Conservation (phyloP, 108 stramenopile species). For the Chaetoceros tenuissimus region DNA sequence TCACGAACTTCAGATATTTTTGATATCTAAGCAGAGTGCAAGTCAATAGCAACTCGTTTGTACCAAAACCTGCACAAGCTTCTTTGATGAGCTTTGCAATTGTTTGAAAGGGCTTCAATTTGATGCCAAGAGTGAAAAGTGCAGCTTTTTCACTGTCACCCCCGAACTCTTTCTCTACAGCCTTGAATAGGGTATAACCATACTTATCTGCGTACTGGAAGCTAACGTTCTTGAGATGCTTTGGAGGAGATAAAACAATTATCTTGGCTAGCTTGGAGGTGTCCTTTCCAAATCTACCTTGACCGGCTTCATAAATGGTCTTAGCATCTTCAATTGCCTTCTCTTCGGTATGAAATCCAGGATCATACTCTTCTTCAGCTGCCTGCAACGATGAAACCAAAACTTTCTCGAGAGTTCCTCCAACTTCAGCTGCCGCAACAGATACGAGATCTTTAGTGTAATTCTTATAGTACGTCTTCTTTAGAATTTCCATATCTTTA, state of each 20-base stretch:
- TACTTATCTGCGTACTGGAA: slow-evolving; percentile 46
- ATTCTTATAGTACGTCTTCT: slow-evolving; percentile 53
- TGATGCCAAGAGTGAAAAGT: slow-evolving; percentile 42
- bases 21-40: slow-evolving; percentile 53
- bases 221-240: slow-evolving; percentile 28
- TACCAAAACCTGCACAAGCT: slow-evolving; percentile 56
- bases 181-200: slow-evolving; percentile 50
- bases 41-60: slow-evolving; percentile 51
- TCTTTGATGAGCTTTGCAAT: slow-evolving; percentile 48
- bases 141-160: slow-evolving; percentile 39
- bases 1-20: slow-evolving; percentile 34
- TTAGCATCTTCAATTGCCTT: slow-evolving; percentile 59
- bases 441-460: slow-evolving; percentile 60
- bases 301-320: slow-evolving; percentile 40
- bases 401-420: slow-evolving; percentile 38
- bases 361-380: slow-evolving; percentile 53
- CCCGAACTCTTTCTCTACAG: slow-evolving; percentile 61
- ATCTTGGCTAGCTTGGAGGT: slow-evolving; percentile 38
- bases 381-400: slow-evolving; percentile 45
- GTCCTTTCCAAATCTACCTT: slow-evolving; percentile 58
- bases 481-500: slow-evolving; percentile 48
- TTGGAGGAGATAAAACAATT: slow-evolving; percentile 33
- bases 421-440: slow-evolving; percentile 37
- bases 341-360: slow-evolving; percentile 47
- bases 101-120: slow-evolving; percentile 46